Evolutionary conservation across 148 eudicot genomes (phyloP), one percentile per base, ranked within the genome.

Genomic region (Polygonum maritimum): DNA sequence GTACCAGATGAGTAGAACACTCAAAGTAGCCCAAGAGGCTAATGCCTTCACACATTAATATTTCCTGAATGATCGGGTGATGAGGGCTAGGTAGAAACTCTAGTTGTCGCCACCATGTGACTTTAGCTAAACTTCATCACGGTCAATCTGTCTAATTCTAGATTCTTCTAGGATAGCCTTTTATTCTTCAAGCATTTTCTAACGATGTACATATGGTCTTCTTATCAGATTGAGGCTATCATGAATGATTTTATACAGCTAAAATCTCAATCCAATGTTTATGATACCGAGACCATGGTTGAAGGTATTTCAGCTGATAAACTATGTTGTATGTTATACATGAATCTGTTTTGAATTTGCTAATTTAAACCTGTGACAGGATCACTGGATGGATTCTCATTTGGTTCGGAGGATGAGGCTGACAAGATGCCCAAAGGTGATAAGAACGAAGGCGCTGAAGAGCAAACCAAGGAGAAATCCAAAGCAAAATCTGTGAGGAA

Each of bases 171-270:
- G 63, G 11, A 21, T n/a, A 16, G 55, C 18, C 55, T 49, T 16
- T 8, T 31, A 57, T 57, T 19, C 11, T 57, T 1, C 33, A 7
- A 57, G 63, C 31, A 57, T 57, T 22, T 57, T 57, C 33, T 57
- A 12, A 62, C 69, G 3, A 26, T 62, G 16, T 62, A 13, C 31
- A 1, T 31, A 31, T 62, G 6, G 10, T 65, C 10, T 75, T 75
- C 74, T 84, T 74, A 78, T 40, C 90, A 94, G 97, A 86, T 94
- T 77, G 98, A 92, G 79, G 98, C 98, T 19, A 92, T 94, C 78
- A 90, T 92, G 94, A 90, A 94, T 83, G 98, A 95, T 81, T 95
- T 89, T 79, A 83, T 95, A 78, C 97, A 95, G 89, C 90, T 95
- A 80, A 89, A 85, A 75, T 87, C 97, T 31, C 92, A 89, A 81